These are phyloP conservation scores for Naganishia antarctica DNA, from an alignment of 768 basidiomycete species.

Conservation along the genomic window DNA sequence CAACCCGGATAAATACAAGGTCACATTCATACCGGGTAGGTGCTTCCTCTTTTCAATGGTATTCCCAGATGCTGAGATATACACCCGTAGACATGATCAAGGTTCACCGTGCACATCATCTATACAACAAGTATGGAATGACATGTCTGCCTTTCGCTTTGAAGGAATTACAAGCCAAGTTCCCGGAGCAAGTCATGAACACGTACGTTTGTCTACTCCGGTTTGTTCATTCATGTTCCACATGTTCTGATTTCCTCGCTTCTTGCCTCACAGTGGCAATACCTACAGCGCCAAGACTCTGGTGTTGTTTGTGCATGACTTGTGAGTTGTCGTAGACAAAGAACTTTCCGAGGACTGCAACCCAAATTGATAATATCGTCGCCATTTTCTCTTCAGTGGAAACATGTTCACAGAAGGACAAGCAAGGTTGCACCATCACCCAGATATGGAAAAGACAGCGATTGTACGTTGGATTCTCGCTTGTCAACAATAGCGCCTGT, in stretches of 20 bases:
- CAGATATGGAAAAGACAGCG: constrained; percentile 16
- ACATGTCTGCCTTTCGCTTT: constrained; percentile 72
- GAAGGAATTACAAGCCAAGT: constrained; percentile 62
- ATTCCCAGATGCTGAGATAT: constrained; percentile 30
- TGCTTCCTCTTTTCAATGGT: not conserved
- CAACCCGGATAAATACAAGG: constrained; percentile 19
- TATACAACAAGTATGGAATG: constrained; percentile 72
- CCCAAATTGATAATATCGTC: not conserved
- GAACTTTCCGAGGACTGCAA: not conserved
- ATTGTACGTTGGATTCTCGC: constrained; percentile 1
- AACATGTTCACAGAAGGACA: constrained; percentile 20
- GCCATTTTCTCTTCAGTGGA: not conserved
- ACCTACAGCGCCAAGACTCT: constrained; percentile 67
- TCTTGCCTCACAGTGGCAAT: constrained; percentile 59
- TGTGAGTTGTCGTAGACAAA: constrained; percentile 61
- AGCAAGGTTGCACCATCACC: constrained; percentile 6
- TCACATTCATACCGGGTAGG: constrained; percentile 30
- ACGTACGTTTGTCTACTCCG: constrained; percentile 44
- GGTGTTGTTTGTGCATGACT: constrained; percentile 87
- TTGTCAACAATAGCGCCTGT: not conserved
- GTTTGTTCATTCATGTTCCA: too few species aligned
- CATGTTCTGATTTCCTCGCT: not conserved
- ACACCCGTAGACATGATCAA: constrained; percentile 77
- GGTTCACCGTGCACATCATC: constrained; percentile 74
- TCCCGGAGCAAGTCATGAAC: constrained; percentile 85